Evolutionary conservation across 75 land plant genomes (phyloP), one percentile per base, ranked within the genome.

Genomic region (Pinus albicaulis): DNA sequence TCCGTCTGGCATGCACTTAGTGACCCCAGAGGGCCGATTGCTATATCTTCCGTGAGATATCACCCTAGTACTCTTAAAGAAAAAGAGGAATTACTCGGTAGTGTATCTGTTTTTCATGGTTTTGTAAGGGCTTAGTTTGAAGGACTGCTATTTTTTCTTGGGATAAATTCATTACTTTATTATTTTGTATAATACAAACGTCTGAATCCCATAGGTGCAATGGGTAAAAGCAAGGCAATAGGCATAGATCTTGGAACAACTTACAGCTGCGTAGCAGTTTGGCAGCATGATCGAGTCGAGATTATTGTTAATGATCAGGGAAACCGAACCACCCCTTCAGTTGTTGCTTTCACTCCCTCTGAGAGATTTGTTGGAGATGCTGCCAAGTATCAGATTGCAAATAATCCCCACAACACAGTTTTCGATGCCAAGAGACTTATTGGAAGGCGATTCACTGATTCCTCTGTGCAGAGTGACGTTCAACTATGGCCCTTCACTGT

Each of bases 401-500:
- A 58, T 5, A 58, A 58, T 1, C 3, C 59, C 59, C n/a, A 2
- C 3, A 58, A 58, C 6, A 58, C 59, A 0, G 3, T 58, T 0
- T 58, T 58, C 6, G 59, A 58, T n/a, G 59, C 10, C n/a, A 81
- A 81, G 57, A 22, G 82, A 16, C 60, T 81, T 38, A 77, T 81
- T 24, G 82, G 82, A 5, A 65, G 82, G 82, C 80, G 82, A 25
- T 77, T 77, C 38, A 52, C 22, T 11, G 82, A 81, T 22, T 34
- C 83, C 41, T 41, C 81, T 36, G 82, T 82, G 23, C 83, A 82
- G 75, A 48, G 26, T 3, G 80, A 79, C 78, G 74, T 74, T 26
- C 74, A 79, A 23, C 78, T 79, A 3, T 79, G 81, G 81, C 81
- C 81, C 23, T 79, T 79, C 53, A 78, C 34, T 41, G 56, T 80